phyloP scores from a whole-genome alignment of 1,139 yeast genomes.

The Suhomyces ambrosiae region DNA sequence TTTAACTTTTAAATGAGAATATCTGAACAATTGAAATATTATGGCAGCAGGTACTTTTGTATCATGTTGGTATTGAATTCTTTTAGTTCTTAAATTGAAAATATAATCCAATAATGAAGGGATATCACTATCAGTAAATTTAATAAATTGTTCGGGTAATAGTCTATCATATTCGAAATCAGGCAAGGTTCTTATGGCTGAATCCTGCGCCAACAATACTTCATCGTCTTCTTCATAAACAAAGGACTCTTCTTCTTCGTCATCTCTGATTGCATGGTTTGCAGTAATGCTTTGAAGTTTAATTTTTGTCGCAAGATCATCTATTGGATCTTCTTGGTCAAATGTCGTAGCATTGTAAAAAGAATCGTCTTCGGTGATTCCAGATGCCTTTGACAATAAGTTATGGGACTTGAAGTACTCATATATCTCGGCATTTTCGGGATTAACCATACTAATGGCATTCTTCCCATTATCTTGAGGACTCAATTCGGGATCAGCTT shows the following conservation, averaged over 20 bases:
- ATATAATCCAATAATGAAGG: slow-evolving; percentile 60
- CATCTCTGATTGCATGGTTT: slow-evolving; percentile 20
- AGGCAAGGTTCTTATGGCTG: slow-evolving; percentile 29
- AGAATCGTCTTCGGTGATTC: slow-evolving; percentile 16
- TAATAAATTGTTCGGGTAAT: slow-evolving; percentile 51
- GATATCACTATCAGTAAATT: slow-evolving; percentile 68
- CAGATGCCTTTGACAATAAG: slow-evolving; percentile 33
- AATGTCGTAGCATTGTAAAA: slow-evolving; percentile 22
- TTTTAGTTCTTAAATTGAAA: slow-evolving; percentile 41
- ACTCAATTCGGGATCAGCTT: slow-evolving; percentile 43
- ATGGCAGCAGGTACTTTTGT: slow-evolving; percentile 70
- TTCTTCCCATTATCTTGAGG: slow-evolving; percentile 35
- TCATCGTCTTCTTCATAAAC: slow-evolving; percentile 41
- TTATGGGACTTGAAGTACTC: slow-evolving; percentile 46
- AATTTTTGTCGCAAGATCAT: slow-evolving; percentile 46
- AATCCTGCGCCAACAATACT: slow-evolving; percentile 31
- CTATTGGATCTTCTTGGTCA: slow-evolving; percentile 35
- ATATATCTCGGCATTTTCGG: slow-evolving; percentile 34
- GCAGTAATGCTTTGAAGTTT: slow-evolving; percentile 52
- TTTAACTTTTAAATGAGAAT: slow-evolving; percentile 57
- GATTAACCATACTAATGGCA: slow-evolving; percentile 37
- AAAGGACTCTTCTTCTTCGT: slow-evolving; percentile 26
- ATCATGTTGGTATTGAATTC: slow-evolving; percentile 46
- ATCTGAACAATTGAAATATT: slow-evolving; percentile 65
- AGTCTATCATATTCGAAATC: slow-evolving; percentile 52